phyloP scores from a whole-genome alignment of 2,329 filamentous ascomycete species.

The Aspergillus pseudoterreus region DNA sequence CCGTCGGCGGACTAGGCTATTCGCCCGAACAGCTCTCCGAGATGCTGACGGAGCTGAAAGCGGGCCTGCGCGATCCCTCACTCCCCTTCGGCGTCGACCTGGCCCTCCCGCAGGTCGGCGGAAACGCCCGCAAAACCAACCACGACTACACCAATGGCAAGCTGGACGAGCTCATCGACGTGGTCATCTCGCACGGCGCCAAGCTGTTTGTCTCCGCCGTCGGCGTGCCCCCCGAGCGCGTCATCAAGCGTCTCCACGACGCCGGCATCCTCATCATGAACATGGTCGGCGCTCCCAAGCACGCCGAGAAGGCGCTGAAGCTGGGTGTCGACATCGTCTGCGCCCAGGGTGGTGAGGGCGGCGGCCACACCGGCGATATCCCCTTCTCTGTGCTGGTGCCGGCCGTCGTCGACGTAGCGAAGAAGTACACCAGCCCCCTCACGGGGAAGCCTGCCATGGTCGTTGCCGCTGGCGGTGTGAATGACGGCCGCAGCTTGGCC shows the following conservation, averaged over 20 bases:
- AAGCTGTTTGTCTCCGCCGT: slow-evolving; percentile 83
- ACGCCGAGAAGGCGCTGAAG: slow-evolving; percentile 83
- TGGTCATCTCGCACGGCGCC: slow-evolving; percentile 80
- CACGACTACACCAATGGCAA: slow-evolving; percentile 92
- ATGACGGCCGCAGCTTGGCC: slow-evolving; percentile 76
- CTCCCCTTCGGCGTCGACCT: slow-evolving; percentile 90
- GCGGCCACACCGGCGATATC: slow-evolving; percentile 87
- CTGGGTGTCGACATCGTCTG: slow-evolving; percentile 88
- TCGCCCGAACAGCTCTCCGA: slow-evolving; percentile 69
- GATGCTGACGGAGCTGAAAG: slow-evolving; percentile 84
- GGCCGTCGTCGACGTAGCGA: slow-evolving; percentile 78
- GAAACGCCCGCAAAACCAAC: slow-evolving; percentile 80
- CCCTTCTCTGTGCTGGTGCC: slow-evolving; percentile 84
- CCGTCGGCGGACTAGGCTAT: slow-evolving; percentile 62
- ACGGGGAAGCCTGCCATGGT: slow-evolving; percentile 71
- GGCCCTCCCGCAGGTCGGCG: slow-evolving; percentile 84
- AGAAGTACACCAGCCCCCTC: slow-evolving; percentile 66
- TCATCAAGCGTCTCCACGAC: slow-evolving; percentile 73
- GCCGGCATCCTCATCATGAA: slow-evolving; percentile 89
- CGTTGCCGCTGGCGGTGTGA: slow-evolving; percentile 84
- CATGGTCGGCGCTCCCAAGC: slow-evolving; percentile 91
- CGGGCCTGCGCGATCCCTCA: slow-evolving; percentile 60
- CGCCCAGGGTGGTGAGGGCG: slow-evolving; percentile 88
- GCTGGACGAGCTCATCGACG: slow-evolving; percentile 81
- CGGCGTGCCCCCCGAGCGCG: slow-evolving; percentile 71